These are phyloP conservation scores for Huntiella decipiens DNA, from an alignment of 2,329 filamentous ascomycete genomes.

Conservation along the genomic window DNA sequence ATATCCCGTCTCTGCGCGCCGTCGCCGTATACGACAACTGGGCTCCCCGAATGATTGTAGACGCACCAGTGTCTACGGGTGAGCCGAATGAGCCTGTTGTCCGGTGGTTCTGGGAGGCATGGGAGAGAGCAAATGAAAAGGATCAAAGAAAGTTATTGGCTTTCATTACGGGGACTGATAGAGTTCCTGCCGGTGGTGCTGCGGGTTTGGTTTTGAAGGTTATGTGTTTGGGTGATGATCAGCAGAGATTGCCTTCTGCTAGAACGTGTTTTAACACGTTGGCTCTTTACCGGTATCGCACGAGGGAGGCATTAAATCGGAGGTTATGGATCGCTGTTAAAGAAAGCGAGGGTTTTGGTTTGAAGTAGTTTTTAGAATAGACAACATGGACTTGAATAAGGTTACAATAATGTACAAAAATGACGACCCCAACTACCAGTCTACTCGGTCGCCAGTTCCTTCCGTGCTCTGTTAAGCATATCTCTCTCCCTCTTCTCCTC, in stretches of 20 bases:
- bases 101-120: conserved; percentile 77
- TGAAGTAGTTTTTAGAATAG: conserved; percentile 21
- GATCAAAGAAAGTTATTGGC: conserved; percentile 63
- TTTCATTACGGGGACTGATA: conserved; percentile 80
- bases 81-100: conserved; percentile 42
- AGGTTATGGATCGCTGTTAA: conserved; percentile 73
- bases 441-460: conserved; percentile 3
- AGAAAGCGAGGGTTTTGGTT: conserved; percentile 80
- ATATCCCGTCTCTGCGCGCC: conserved; percentile 54
- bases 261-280: conserved; percentile 83
- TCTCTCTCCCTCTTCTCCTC: conserved; percentile 8
- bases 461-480: conserved; percentile 10
- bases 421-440: no score
- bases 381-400: background rate
- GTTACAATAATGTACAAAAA: background rate
- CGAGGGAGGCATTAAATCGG: conserved; percentile 44
- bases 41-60: conserved; percentile 17
- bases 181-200: conserved; percentile 74
- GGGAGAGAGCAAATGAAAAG: conserved; percentile 41
- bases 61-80: background rate
- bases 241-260: conserved; percentile 60
- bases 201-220: conserved; percentile 62
- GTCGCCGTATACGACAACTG: conserved; percentile 74
- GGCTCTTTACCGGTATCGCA: conserved; percentile 53
- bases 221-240: conserved; percentile 55